phyloP scores from a whole-genome alignment of 345 rosid genomes.

The Gossypium stocksii region DNA sequence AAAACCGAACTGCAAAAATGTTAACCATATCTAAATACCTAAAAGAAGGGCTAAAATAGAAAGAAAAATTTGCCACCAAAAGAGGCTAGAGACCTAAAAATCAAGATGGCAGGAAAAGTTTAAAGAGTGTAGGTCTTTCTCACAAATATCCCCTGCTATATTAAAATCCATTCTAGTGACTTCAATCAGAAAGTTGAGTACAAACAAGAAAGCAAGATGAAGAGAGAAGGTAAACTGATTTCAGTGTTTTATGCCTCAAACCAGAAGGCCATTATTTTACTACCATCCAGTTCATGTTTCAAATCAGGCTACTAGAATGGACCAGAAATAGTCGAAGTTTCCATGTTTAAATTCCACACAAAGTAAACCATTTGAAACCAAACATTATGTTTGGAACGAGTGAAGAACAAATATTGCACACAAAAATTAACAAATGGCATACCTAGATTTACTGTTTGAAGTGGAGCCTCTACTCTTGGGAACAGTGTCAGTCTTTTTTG shows the following conservation, averaged over 20 bases:
- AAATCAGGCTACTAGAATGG: not conserved
- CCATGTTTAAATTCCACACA: not conserved
- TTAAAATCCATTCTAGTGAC: not conserved
- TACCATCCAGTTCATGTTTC: not conserved
- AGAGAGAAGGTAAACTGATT: slow-evolving; percentile 3
- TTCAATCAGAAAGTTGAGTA: not conserved
- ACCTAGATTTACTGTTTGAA: slow-evolving; percentile 24
- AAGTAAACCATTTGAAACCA: not conserved
- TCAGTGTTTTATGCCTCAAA: not conserved
- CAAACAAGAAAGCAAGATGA: not conserved
- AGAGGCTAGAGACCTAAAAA: not conserved
- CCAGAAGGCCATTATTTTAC: not conserved
- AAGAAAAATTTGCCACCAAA: slow-evolving; percentile 2
- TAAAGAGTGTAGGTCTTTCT: not conserved
- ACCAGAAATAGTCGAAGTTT: not conserved
- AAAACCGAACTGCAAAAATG: slow-evolving; percentile 46
- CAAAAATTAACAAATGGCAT: not conserved
- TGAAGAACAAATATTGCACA: not conserved
- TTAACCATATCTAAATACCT: slow-evolving; percentile 6
- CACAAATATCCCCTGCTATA: not conserved
- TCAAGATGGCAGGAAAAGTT: not conserved
- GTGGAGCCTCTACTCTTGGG: slow-evolving; percentile 18
- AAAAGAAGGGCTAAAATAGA: slow-evolving; percentile 5
- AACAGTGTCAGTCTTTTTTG: slow-evolving; percentile 10
- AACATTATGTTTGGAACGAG: not conserved